Evolutionary conservation across 2,329 filamentous ascomycete genomes (phyloP).

Genomic region (Arthrocladium fulminans): DNA sequence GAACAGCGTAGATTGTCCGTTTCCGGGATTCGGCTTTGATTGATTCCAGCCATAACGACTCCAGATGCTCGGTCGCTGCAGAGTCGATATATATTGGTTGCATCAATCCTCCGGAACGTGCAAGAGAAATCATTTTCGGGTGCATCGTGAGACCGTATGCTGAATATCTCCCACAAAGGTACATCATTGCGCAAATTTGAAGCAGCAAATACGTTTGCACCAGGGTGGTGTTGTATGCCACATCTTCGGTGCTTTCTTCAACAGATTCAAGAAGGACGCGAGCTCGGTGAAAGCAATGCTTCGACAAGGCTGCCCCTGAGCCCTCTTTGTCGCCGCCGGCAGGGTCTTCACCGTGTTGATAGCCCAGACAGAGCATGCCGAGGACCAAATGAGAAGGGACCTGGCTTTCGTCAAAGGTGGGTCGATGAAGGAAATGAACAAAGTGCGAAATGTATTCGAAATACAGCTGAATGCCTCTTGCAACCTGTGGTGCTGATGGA

Average conservation of each 20-base stretch:
- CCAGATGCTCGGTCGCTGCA: conserved; percentile 26
- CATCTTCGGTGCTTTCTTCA: conserved; percentile 15
- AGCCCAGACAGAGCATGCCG: conserved; percentile 32
- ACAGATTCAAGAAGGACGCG: conserved; percentile 23
- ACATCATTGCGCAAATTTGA: conserved; percentile 38
- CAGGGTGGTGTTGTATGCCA: conserved; percentile 22
- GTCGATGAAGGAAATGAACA: conserved; percentile 31
- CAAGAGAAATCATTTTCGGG: conserved; percentile 33
- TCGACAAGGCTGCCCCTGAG: conserved; percentile 26
- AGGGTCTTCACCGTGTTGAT: conserved; percentile 33
- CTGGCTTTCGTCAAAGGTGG: conserved; percentile 28
- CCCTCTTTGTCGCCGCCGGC: conserved; percentile 24
- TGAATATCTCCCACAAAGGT: conserved; percentile 32
- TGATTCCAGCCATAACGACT: conserved; percentile 34
- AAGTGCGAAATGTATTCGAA: conserved; percentile 32
- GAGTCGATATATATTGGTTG: conserved; percentile 23
- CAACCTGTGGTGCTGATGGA: conserved; percentile 27
- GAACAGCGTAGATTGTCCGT: conserved; percentile 36
- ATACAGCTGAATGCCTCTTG: conserved; percentile 29
- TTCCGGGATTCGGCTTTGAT: conserved; percentile 33
- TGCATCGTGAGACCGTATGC: conserved; percentile 33
- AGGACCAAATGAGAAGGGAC: conserved; percentile 25
- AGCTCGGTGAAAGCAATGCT: conserved; percentile 29
- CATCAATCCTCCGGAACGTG: conserved; percentile 30
- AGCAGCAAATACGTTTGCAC: conserved; percentile 35